A percentile compares a stretch with the other conserved stretches of the same genome.
Evolutionary conservation across 345 rosid genomes (phyloP).

Genomic region (Pistacia integerrima): DNA sequence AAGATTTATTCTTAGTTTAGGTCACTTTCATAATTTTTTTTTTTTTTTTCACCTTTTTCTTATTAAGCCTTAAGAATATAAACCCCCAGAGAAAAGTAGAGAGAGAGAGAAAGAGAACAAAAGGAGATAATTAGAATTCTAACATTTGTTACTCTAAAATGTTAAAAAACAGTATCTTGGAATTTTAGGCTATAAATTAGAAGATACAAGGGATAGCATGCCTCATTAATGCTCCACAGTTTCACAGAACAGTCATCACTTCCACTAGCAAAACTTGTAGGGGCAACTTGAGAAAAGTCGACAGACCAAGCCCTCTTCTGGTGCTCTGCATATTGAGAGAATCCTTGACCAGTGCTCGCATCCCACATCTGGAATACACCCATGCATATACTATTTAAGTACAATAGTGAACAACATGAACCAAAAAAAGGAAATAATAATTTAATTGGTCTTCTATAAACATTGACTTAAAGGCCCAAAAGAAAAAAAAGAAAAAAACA

Average conservation of each 20-base stretch:
- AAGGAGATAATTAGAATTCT: background rate
- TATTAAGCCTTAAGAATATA: background rate
- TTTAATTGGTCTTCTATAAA: background rate
- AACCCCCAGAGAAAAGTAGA: background rate
- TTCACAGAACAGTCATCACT: conserved; percentile 90
- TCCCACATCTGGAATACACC: conserved; percentile 79
- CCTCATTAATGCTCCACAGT: conserved; percentile 90
- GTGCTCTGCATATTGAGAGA: conserved; percentile 73
- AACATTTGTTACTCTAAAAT: background rate
- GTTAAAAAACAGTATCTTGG: background rate
- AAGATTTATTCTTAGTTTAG: background rate
- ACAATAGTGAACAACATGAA: background rate
- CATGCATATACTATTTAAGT: conserved; percentile 25
- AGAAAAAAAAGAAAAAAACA: background rate
- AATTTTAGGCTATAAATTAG: background rate
- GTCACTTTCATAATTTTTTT: too few species aligned
- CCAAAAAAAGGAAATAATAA: conserved; percentile 15
- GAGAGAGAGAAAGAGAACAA: background rate
- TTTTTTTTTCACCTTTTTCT: background rate
- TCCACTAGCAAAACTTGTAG: conserved; percentile 86
- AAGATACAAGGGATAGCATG: conserved; percentile 10
- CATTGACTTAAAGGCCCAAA: background rate
- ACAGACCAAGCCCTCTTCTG: conserved; percentile 93
- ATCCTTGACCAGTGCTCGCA: conserved; percentile 71
- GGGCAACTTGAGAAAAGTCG: conserved; percentile 81